phyloP scores from a whole-genome alignment of 352 stramenopile species.

The Pseudoperonospora humuli region DNA sequence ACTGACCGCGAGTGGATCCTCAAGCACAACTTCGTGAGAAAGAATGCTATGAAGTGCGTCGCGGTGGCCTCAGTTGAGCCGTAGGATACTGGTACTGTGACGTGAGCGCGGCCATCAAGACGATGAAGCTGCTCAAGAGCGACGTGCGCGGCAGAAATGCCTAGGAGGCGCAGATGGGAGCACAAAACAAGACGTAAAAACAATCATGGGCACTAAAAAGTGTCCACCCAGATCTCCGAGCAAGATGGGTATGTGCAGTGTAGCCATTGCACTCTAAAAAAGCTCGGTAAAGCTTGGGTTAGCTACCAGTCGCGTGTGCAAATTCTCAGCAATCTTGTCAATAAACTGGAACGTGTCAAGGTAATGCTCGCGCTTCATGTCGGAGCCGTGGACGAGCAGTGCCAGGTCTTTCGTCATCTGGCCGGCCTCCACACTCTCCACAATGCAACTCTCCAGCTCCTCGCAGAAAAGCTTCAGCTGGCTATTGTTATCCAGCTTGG shows the following conservation, averaged over 20 bases:
- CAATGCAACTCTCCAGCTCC: constrained; percentile 66
- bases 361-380: constrained; percentile 75
- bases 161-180: too few relatives aligned
- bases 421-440: constrained; percentile 77
- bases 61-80: too few relatives aligned
- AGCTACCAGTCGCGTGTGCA: constrained; percentile 26
- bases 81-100: too few relatives aligned
- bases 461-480: constrained; percentile 62
- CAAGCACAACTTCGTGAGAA: too few relatives aligned
- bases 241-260: neutral
- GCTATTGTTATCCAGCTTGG: constrained; percentile 79
- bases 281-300: constrained; percentile 26
- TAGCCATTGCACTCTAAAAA: neutral
- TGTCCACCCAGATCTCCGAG: too few relatives aligned
- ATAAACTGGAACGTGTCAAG: constrained; percentile 71
- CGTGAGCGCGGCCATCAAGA: too few relatives aligned
- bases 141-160: too few relatives aligned
- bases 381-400: constrained; percentile 68
- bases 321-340: constrained; percentile 44
- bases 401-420: constrained; percentile 87
- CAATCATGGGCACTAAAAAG: too few relatives aligned
- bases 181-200: too few relatives aligned
- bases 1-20: too few relatives aligned
- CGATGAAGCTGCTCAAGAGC: too few relatives aligned
- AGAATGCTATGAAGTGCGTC: too few relatives aligned